Evolutionary conservation across 2,329 filamentous ascomycete species (phyloP).

Genomic region (Leptographium wingfieldii): DNA sequence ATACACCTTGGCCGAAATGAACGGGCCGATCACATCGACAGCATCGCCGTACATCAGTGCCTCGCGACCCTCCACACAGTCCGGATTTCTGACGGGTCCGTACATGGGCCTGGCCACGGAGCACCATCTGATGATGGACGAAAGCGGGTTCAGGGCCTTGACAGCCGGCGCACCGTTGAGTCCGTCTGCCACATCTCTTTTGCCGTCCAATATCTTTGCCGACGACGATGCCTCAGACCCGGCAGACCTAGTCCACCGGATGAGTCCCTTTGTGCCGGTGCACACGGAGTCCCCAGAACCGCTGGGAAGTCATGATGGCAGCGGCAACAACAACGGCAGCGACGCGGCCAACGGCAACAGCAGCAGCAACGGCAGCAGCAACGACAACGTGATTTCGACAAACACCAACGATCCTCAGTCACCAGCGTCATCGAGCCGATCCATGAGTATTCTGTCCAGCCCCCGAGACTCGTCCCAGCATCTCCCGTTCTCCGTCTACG

Average conservation of each 20-base stretch:
- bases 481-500: constrained; percentile 39
- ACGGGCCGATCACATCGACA: constrained; percentile 1
- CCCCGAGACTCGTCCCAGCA: constrained; percentile 49
- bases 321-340: not conserved
- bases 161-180: constrained; percentile 59
- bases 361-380: not conserved
- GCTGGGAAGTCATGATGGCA: not conserved
- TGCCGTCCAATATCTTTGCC: constrained; percentile 53
- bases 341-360: not conserved
- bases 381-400: not conserved
- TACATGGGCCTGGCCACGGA: constrained; percentile 37
- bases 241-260: constrained; percentile 18
- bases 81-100: constrained; percentile 39
- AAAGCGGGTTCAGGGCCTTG: constrained; percentile 48
- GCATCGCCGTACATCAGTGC: constrained; percentile 22
- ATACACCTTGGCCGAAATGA: constrained; percentile 27
- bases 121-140: constrained; percentile 35
- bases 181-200: constrained; percentile 59
- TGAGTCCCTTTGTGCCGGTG: constrained; percentile 23
- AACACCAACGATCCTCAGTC: constrained; percentile 39
- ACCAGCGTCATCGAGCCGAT: constrained; percentile 45
- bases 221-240: constrained; percentile 45
- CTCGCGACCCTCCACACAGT: constrained; percentile 20
- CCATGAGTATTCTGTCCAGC: constrained; percentile 46
- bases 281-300: constrained; percentile 20